These are phyloP conservation scores for Podila clonocystis DNA, from an alignment of 192 early-diverging fungal genomes.

Conservation along the genomic window DNA sequence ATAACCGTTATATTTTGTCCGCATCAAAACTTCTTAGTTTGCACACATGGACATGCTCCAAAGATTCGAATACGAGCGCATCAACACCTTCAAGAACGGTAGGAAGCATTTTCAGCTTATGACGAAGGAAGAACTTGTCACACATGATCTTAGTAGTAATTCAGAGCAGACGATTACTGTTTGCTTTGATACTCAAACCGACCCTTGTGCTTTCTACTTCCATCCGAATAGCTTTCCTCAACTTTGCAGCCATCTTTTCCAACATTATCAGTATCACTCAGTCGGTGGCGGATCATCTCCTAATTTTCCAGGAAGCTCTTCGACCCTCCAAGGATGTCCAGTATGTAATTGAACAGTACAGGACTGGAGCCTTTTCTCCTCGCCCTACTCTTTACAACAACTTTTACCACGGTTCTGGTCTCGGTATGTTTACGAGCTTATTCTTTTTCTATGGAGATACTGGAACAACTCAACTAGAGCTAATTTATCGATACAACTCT, in stretches of 20 bases:
- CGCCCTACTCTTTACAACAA: slow-evolving; percentile 78
- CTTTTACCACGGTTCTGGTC: slow-evolving; percentile 71
- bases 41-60: slow-evolving; percentile 63
- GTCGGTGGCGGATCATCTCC: slow-evolving; percentile 66
- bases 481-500: too few species aligned
- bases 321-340: slow-evolving; percentile 82
- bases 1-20: neutral
- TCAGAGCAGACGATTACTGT: too few species aligned
- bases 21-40: slow-evolving; percentile 47
- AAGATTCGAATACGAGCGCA: slow-evolving; percentile 57
- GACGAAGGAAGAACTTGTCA: too few species aligned
- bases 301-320: slow-evolving; percentile 73
- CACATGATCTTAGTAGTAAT: too few species aligned
- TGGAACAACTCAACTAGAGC: too few species aligned
- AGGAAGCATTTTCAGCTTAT: neutral
- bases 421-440: slow-evolving; percentile 47
- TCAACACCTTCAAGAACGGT: slow-evolving; percentile 62
- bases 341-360: slow-evolving; percentile 79
- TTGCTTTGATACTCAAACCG: too few species aligned
- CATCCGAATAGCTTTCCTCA: slow-evolving; percentile 49
- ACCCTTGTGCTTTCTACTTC: neutral
- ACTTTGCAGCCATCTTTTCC: slow-evolving; percentile 60
- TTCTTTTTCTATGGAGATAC: too few species aligned
- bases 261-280: slow-evolving; percentile 58
- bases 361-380: slow-evolving; percentile 73